Conservation (phyloP, 345 rosid species). For the Salix koriyanagi region DNA sequence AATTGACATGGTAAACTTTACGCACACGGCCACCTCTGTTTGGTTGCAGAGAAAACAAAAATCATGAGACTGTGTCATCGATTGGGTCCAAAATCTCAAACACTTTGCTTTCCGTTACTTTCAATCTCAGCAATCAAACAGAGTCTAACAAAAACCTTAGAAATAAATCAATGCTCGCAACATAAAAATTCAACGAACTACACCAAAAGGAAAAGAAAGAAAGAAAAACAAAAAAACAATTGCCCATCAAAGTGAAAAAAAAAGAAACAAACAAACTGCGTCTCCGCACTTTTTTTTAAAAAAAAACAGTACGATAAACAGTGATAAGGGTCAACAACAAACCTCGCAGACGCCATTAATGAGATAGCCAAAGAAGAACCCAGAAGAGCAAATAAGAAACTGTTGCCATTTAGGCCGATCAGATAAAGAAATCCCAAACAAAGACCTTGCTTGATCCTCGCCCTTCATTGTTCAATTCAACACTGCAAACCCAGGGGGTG, state of each 20-base stretch:
- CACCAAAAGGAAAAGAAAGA: background rate
- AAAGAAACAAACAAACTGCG: background rate
- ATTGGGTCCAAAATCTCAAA: background rate
- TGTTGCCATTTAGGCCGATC: conserved; percentile 73
- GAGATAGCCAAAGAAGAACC: conserved; percentile 94
- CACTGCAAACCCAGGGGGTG: background rate
- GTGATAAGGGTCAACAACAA: background rate
- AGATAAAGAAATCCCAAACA: conserved; percentile 70
- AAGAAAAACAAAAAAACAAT: background rate
- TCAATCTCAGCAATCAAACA: conserved; percentile 9
- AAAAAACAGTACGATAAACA: background rate
- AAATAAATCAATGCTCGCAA: background rate
- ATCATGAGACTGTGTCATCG: background rate
- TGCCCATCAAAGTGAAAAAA: background rate
- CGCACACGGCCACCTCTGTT: background rate
- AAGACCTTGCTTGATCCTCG: conserved; percentile 55
- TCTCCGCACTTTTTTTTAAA: background rate
- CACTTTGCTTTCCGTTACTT: background rate
- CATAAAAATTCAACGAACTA: background rate
- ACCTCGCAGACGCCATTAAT: conserved; percentile 97
- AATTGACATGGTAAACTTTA: background rate
- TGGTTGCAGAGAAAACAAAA: background rate
- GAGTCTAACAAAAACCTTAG: background rate
- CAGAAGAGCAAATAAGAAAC: conserved; percentile 84
- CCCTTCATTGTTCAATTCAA: conserved; percentile 41